Percentiles rank a stretch among this genome's conserved stretches.
Conservation (phyloP, 768 basidiomycete species). For the Ramaria sp. region DNA sequence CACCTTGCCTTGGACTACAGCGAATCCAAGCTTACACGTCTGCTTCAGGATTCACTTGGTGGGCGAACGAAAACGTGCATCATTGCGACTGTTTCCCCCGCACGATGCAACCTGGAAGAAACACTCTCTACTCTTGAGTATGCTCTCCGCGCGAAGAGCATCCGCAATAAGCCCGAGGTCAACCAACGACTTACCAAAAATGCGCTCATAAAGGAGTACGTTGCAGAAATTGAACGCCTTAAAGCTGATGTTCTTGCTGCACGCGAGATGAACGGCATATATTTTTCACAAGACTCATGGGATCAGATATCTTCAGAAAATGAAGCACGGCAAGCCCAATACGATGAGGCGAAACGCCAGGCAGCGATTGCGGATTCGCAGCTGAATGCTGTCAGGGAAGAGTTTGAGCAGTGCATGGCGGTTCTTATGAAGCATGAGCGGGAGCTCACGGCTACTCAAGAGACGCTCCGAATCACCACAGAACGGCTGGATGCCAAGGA, state of each 20-base stretch:
- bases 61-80: slow-evolving; percentile 97
- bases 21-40: slow-evolving; percentile 94
- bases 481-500: slow-evolving; percentile 36
- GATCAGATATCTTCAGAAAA: slow-evolving; percentile 68
- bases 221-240: slow-evolving; percentile 85
- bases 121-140: slow-evolving; percentile 97
- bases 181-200: slow-evolving; percentile 93
- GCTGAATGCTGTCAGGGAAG: slow-evolving; percentile 68
- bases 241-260: slow-evolving; percentile 86
- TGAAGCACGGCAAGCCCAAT: slow-evolving; percentile 63
- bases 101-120: slow-evolving; percentile 90
- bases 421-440: slow-evolving; percentile 64
- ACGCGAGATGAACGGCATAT: slow-evolving; percentile 93
- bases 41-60: slow-evolving; percentile 98
- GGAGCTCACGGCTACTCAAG: slow-evolving; percentile 57
- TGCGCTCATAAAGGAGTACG: slow-evolving; percentile 85
- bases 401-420: slow-evolving; percentile 84
- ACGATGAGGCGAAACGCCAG: slow-evolving; percentile 74
- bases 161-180: slow-evolving; percentile 89
- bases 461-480: slow-evolving; percentile 41
- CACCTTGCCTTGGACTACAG: slow-evolving; percentile 26
- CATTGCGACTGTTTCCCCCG: slow-evolving; percentile 92
- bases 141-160: slow-evolving; percentile 88
- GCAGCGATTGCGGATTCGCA: slow-evolving; percentile 78
- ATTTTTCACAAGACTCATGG: slow-evolving; percentile 88